phyloP scores from a whole-genome alignment of 2,329 filamentous ascomycete genomes.

The Furcasterigmium furcatum region DNA sequence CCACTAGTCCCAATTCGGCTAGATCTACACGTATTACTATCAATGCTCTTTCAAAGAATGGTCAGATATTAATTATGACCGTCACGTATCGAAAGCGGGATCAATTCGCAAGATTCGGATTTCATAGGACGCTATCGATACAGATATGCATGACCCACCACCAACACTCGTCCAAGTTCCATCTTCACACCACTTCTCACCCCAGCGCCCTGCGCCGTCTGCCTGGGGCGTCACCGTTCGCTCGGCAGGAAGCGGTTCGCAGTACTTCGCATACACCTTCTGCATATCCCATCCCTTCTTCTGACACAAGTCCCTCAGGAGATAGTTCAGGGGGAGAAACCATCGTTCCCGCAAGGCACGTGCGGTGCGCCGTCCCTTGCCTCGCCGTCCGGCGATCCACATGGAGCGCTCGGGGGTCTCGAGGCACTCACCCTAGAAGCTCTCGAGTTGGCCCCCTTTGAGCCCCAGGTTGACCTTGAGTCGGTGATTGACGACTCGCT shows the following conservation, averaged over 20 bases:
- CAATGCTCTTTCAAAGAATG: too few species aligned
- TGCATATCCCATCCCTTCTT: not conserved
- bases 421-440: slow-evolving; percentile 5
- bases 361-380: not conserved
- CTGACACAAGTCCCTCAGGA: not conserved
- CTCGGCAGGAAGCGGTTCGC: too few species aligned
- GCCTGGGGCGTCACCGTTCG: too few species aligned
- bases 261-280: not conserved
- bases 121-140: too few species aligned
- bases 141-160: too few species aligned
- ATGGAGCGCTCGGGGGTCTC: slow-evolving; percentile 1
- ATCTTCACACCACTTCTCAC: too few species aligned
- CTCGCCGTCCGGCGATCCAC: not conserved
- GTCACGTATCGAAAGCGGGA: too few species aligned
- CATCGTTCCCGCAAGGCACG: not conserved
- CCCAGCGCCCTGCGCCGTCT: too few species aligned
- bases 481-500: slow-evolving; percentile 8
- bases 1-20: not conserved
- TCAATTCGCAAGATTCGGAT: too few species aligned
- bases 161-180: too few species aligned
- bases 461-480: not conserved
- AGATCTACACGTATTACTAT: too few species aligned
- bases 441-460: not conserved
- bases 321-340: not conserved
- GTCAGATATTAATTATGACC: too few species aligned